A percentile compares a stretch with the other conserved stretches of the same genome.
Conservation (phyloP, 352 stramenopile genomes). For the Globisporangium orthogonon region DNA sequence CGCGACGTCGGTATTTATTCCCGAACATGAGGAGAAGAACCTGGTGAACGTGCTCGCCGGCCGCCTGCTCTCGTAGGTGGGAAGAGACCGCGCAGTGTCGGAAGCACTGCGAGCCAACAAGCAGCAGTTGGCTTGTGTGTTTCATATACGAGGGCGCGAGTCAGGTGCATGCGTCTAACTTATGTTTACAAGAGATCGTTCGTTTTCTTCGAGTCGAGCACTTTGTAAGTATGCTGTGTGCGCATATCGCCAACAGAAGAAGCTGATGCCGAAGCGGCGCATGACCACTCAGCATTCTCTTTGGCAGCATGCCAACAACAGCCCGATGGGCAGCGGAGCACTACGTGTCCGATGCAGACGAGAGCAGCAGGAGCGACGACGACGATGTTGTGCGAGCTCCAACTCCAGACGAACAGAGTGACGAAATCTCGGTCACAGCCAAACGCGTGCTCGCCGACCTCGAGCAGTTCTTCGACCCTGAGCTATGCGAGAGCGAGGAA, state of each 20-base stretch:
- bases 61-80: conserved; percentile 25
- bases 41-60: conserved; percentile 79
- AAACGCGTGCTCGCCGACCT: conserved; percentile 40
- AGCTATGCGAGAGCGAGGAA: conserved; percentile 5
- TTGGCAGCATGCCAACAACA: conserved; percentile 2
- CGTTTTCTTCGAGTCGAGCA: not conserved
- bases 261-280: not conserved
- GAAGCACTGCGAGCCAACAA: too few relatives aligned
- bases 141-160: not conserved
- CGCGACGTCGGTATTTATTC: conserved; percentile 50
- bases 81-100: not conserved
- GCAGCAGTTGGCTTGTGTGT: not conserved
- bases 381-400: too few relatives aligned
- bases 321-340: not conserved
- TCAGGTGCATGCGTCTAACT: not conserved
- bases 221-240: too few relatives aligned
- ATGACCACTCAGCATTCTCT: not conserved
- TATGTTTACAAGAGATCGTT: not conserved
- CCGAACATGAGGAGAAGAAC: conserved; percentile 65
- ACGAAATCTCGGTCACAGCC: conserved; percentile 18
- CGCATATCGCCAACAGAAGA: too few relatives aligned
- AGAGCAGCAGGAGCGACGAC: not conserved
- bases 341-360: not conserved
- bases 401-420: not conserved
- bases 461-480: conserved; percentile 32